A percentile compares a stretch with the other conserved stretches of the same genome.
These are phyloP conservation scores for Thielaviopsis musarum DNA, from an alignment of 2,329 filamentous ascomycete species.

Conservation along the genomic window DNA sequence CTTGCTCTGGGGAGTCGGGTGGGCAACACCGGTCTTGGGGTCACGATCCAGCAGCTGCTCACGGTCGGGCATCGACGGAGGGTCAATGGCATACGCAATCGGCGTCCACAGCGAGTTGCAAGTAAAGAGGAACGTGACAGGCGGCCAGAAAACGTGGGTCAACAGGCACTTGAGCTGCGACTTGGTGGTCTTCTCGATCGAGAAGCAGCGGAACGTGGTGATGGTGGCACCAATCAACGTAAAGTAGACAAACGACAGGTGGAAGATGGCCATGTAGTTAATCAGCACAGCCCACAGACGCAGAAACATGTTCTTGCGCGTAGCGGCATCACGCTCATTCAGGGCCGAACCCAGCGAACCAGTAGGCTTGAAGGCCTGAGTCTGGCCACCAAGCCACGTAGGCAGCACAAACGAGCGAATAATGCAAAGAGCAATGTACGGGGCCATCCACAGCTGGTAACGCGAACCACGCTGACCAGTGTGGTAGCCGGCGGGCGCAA, in stretches of 20 bases:
- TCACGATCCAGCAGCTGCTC: constrained; percentile 40
- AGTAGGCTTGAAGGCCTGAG: constrained; percentile 42
- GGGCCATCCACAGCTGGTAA: constrained; percentile 45
- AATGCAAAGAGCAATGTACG: constrained; percentile 41
- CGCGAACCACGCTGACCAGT: constrained; percentile 38
- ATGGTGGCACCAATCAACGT: constrained; percentile 32
- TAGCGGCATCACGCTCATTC: constrained; percentile 38
- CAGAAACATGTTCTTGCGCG: constrained; percentile 33
- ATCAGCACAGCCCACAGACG: constrained; percentile 37
- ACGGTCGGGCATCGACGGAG: constrained; percentile 39
- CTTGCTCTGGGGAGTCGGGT: constrained; percentile 33
- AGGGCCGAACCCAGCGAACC: constrained; percentile 38
- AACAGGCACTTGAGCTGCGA: constrained; percentile 34
- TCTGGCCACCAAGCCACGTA: constrained; percentile 40
- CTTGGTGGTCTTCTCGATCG: constrained; percentile 21
- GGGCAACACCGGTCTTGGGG: constrained; percentile 34
- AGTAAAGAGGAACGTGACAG: constrained; percentile 38
- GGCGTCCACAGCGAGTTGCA: constrained; percentile 40
- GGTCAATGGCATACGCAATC: constrained; percentile 42
- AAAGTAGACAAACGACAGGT: constrained; percentile 36
- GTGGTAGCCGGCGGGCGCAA: constrained; percentile 40
- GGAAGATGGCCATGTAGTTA: constrained; percentile 39
- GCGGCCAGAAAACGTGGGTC: constrained; percentile 46
- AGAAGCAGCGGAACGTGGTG: constrained; percentile 33
- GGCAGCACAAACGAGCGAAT: constrained; percentile 41